Percentiles rank a stretch among this genome's conserved stretches.
Evolutionary conservation across 2,329 filamentous ascomycete species (phyloP).

Genomic region (Coniella lustricola): DNA sequence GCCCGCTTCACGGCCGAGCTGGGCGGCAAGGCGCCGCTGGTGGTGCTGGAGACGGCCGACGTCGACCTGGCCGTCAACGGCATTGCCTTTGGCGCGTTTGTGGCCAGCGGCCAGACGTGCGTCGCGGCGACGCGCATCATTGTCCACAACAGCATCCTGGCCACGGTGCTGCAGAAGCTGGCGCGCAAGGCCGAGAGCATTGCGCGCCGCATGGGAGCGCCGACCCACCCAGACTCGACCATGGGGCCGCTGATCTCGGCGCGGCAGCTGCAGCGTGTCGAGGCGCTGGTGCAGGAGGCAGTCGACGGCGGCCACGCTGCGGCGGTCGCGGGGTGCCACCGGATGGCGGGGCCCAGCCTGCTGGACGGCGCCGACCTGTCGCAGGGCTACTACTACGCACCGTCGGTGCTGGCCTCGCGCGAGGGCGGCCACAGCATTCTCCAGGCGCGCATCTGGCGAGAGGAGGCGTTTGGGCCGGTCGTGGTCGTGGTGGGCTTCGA

Average conservation of each 20-base stretch:
- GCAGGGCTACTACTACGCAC: constrained; percentile 68
- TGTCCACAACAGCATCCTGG: constrained; percentile 61
- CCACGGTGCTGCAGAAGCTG: constrained; percentile 57
- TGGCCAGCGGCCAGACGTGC: constrained; percentile 50
- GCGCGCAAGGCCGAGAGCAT: constrained; percentile 55
- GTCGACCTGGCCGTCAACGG: constrained; percentile 62
- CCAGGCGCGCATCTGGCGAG: constrained; percentile 65
- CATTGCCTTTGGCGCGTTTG: constrained; percentile 53
- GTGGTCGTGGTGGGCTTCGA: constrained; percentile 70
- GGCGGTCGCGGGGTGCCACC: constrained; percentile 37
- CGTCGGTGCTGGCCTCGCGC: constrained; percentile 60
- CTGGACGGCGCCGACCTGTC: constrained; percentile 46
- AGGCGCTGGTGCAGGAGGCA: constrained; percentile 59
- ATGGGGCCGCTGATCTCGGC: constrained; percentile 60
- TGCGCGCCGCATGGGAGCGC: constrained; percentile 47
- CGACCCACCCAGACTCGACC: constrained; percentile 47
- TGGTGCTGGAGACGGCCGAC: constrained; percentile 60
- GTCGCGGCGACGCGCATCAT: constrained; percentile 70
- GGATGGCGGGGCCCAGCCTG: constrained; percentile 38
- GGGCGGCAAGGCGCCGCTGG: constrained; percentile 63
- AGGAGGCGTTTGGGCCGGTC: constrained; percentile 80
- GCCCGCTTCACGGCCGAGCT: constrained; percentile 66
- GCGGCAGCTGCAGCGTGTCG: constrained; percentile 58
- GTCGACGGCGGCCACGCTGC: constrained; percentile 40
- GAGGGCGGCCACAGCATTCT: constrained; percentile 54